Evolutionary conservation across 495 filamentous ascomycete genomes (phyloP).

Genomic region (Xeromyces bisporus): DNA sequence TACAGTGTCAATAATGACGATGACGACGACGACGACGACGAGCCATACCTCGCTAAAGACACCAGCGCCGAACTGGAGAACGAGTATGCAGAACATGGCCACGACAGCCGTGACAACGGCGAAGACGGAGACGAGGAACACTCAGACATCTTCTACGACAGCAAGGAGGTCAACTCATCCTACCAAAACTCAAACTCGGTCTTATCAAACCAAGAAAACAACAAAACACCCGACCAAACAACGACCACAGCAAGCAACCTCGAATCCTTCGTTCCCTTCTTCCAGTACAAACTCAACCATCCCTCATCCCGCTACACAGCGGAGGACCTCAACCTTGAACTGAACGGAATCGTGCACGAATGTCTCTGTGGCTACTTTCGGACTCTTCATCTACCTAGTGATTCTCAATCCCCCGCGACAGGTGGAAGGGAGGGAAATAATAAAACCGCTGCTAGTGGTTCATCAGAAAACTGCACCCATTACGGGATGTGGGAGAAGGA

Average conservation of each 20-base stretch:
- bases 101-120: not conserved
- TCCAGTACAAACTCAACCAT: constrained; percentile 11
- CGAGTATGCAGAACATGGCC: not conserved
- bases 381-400: constrained; percentile 4
- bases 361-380: constrained; percentile 14
- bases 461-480: constrained; percentile 15
- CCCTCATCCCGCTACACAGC: constrained; percentile 9
- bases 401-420: not conserved
- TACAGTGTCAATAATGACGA: not conserved
- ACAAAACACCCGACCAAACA: not conserved
- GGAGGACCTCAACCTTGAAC: constrained; percentile 12
- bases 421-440: not conserved
- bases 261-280: constrained; percentile 10
- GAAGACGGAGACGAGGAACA: not conserved
- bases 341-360: constrained; percentile 16
- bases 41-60: too few relatives aligned
- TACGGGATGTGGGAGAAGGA: constrained; percentile 16
- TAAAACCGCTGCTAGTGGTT: too few relatives aligned
- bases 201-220: not conserved
- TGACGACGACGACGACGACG: not conserved
- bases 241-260: too few relatives aligned
- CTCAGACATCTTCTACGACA: not conserved
- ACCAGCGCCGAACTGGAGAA: not conserved
- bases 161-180: not conserved
- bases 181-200: not conserved